These are phyloP conservation scores for Epichloe festucae DNA, from an alignment of 2,329 filamentous ascomycete genomes.

Conservation along the genomic window DNA sequence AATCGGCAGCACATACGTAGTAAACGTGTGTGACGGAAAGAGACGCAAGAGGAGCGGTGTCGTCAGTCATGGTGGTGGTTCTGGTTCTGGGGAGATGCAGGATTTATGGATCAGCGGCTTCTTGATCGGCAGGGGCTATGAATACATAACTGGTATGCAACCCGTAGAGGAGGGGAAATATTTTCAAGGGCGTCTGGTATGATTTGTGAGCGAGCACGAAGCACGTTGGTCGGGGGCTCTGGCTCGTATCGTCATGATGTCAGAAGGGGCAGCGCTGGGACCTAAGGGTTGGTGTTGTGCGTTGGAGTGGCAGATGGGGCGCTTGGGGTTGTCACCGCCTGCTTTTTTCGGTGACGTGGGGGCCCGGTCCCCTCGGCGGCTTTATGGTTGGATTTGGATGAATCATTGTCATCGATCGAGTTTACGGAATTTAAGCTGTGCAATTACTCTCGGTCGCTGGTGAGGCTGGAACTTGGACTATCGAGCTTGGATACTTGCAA, in stretches of 20 bases:
- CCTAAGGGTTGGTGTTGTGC: neutral
- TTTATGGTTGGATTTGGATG: neutral
- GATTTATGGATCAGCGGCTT: neutral
- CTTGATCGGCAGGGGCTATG: neutral
- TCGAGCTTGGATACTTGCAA: neutral
- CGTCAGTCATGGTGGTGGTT: conserved; percentile 14
- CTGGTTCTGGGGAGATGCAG: neutral
- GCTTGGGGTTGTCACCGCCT: conserved; percentile 3
- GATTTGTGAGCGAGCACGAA: neutral
- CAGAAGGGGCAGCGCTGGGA: neutral
- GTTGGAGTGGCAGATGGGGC: neutral
- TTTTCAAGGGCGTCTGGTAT: too few relatives aligned
- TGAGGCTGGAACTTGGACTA: too few relatives aligned
- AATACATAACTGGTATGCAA: neutral
- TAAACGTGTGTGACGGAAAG: conserved; percentile 91
- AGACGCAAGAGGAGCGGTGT: conserved; percentile 56
- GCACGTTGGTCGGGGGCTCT: neutral
- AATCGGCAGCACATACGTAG: conserved; percentile 50
- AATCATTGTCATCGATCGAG: too few relatives aligned
- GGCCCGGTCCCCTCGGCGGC: neutral
- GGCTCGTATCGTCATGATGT: neutral
- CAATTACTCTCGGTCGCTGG: too few relatives aligned
- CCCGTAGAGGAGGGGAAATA: too few relatives aligned
- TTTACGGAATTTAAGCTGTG: too few relatives aligned
- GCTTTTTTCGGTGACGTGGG: neutral